These are phyloP conservation scores for Debaryomyces sp. DNA, from an alignment of 1,139 yeast genomes.

Conservation along the genomic window DNA sequence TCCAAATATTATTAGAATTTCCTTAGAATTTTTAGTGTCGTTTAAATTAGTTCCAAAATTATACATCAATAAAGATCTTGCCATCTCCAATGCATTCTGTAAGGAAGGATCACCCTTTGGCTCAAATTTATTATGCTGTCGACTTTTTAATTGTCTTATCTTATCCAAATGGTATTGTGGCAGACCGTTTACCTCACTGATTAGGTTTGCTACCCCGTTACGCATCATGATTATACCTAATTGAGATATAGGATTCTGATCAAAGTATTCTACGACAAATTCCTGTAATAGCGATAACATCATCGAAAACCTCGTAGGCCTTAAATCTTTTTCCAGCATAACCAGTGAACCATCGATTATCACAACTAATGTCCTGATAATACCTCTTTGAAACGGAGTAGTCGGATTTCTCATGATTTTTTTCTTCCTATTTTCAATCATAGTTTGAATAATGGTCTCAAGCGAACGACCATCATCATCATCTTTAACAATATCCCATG, in stretches of 20 bases:
- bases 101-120: constrained; percentile 94
- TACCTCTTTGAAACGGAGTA: constrained; percentile 93
- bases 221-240: constrained; percentile 86
- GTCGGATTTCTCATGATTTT: constrained; percentile 70
- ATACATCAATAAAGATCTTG: constrained; percentile 76
- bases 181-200: constrained; percentile 89
- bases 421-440: constrained; percentile 78
- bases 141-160: constrained; percentile 55
- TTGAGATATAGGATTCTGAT: constrained; percentile 96
- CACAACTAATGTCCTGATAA: constrained; percentile 82
- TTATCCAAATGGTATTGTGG: constrained; percentile 89
- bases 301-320: constrained; percentile 83
- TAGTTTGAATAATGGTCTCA: constrained; percentile 80
- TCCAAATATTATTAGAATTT: constrained; percentile 83
- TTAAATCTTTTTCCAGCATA: constrained; percentile 90
- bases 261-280: constrained; percentile 87
- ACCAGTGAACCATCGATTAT: constrained; percentile 82
- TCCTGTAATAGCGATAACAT: constrained; percentile 74
- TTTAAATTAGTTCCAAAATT: constrained; percentile 52
- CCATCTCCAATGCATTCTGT: constrained; percentile 92
- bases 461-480: constrained; percentile 72
- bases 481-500: constrained; percentile 96
- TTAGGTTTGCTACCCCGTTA: constrained; percentile 82
- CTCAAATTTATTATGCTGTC: constrained; percentile 65
- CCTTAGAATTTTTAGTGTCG: constrained; percentile 71